phyloP scores from a whole-genome alignment of 208 protist genomes.

The Herpetomonas tarakana region DNA sequence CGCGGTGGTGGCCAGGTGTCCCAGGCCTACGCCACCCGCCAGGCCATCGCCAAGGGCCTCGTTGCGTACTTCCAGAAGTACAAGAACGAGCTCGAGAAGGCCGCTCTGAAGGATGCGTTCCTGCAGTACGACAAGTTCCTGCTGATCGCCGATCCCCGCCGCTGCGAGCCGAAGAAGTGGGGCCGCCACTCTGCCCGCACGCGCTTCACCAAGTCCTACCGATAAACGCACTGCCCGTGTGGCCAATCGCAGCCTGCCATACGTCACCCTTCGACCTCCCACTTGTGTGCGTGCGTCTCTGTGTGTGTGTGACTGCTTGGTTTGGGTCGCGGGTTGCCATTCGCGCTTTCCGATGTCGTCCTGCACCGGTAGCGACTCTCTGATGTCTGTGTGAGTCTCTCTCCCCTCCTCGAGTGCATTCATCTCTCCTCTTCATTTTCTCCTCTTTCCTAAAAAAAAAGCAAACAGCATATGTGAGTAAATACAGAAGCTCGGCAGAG shows the following conservation, averaged over 20 bases:
- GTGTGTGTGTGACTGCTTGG: too few relatives aligned
- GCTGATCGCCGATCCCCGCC: slow-evolving; percentile 99
- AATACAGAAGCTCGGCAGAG: too few relatives aligned
- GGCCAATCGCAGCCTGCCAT: too few relatives aligned
- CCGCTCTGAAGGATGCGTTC: slow-evolving; percentile 98
- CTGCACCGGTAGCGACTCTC: too few relatives aligned
- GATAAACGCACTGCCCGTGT: slow-evolving; percentile 94
- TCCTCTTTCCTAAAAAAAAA: too few relatives aligned
- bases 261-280: too few relatives aligned
- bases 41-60: slow-evolving; percentile 99
- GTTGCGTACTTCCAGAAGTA: slow-evolving; percentile 99
- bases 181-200: slow-evolving; percentile 99
- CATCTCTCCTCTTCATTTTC: too few relatives aligned
- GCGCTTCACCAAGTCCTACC: slow-evolving; percentile 99
- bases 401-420: too few relatives aligned
- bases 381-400: too few relatives aligned
- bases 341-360: too few relatives aligned
- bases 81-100: slow-evolving; percentile 94
- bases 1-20: slow-evolving; percentile 98
- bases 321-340: too few relatives aligned
- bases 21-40: slow-evolving; percentile 99
- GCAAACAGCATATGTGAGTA: not conserved
- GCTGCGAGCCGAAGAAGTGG: slow-evolving; percentile 99
- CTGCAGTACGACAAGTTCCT: slow-evolving; percentile 98
- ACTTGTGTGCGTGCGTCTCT: too few relatives aligned